Percentiles rank a stretch among this genome's conserved stretches.
phyloP scores from a whole-genome alignment of 768 basidiomycete species.

The Lanmaoa rubissima region DNA sequence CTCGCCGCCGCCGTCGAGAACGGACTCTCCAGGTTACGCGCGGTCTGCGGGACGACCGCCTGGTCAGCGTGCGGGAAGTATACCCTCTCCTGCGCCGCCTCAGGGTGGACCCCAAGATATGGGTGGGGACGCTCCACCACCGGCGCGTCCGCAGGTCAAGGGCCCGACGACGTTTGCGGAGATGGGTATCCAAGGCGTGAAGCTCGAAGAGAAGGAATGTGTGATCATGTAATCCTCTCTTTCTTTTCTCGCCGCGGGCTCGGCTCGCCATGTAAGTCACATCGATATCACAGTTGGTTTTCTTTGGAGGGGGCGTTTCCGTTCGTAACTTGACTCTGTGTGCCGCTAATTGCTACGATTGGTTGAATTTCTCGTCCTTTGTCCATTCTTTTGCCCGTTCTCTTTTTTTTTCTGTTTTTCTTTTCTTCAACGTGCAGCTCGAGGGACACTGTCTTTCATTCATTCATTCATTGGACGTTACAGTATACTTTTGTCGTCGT shows the following conservation, averaged over 20 bases:
- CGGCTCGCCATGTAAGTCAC: constrained; percentile 58
- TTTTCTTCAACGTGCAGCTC: no score
- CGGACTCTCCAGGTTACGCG: constrained; percentile 27
- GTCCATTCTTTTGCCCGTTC: no score
- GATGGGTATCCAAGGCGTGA: constrained; percentile 85
- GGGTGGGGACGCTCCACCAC: neutral
- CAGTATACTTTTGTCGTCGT: no score
- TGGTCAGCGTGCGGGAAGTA: constrained; percentile 26
- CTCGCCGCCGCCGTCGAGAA: constrained; percentile 15
- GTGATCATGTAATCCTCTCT: constrained; percentile 68
- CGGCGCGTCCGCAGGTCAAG: constrained; percentile 15
- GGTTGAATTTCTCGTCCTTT: no score
- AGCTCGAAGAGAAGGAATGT: constrained; percentile 81
- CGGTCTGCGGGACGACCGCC: constrained; percentile 33
- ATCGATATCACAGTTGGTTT: no score
- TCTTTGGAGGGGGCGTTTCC: no score
- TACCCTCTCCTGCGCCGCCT: constrained; percentile 14
- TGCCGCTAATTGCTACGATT: no score
- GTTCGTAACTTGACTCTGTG: no score
- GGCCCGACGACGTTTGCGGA: constrained; percentile 85
- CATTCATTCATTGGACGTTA: no score
- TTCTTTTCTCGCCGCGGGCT: no score
- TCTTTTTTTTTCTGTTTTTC: no score
- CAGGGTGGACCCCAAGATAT: constrained; percentile 1
- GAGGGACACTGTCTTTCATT: no score